phyloP scores from a whole-genome alignment of 2,329 filamentous ascomycete species.

The Magnaporthiopsis poae region DNA sequence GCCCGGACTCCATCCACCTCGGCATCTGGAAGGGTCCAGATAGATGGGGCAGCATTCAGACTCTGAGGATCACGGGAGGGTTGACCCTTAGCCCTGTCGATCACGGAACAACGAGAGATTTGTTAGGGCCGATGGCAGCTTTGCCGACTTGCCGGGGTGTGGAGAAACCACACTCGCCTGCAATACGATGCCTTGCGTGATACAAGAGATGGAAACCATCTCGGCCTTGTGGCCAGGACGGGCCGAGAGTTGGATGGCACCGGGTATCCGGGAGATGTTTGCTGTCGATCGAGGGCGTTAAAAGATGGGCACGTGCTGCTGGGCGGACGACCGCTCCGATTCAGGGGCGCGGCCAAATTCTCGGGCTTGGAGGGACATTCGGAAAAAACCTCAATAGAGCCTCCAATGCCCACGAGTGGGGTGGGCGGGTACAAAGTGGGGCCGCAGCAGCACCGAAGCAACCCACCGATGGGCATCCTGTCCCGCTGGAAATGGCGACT shows the following conservation, averaged over 20 bases:
- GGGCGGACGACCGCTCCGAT: not conserved
- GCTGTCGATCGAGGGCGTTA: too few species aligned
- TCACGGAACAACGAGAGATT: not conserved
- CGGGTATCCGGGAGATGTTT: too few species aligned
- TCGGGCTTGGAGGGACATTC: not conserved
- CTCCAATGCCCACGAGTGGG: not conserved
- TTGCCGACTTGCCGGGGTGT: not conserved
- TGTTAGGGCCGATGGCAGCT: not conserved
- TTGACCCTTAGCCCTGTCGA: not conserved
- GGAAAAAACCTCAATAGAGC: not conserved
- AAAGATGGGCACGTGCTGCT: too few species aligned
- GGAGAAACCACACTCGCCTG: not conserved
- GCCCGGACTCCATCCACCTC: not conserved
- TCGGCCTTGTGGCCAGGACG: not conserved
- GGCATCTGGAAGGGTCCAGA: not conserved
- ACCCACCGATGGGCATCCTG: too few species aligned
- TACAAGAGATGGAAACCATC: not conserved
- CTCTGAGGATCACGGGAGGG: not conserved
- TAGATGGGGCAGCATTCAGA: not conserved
- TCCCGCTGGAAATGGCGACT: not conserved
- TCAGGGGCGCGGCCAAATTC: not conserved
- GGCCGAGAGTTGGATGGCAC: not conserved
- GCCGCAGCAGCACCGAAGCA: not conserved
- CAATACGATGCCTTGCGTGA: not conserved
- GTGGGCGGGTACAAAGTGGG: not conserved